Conservation (phyloP, 106 monocot genomes). For the Phalaenopsis aphrodite region DNA sequence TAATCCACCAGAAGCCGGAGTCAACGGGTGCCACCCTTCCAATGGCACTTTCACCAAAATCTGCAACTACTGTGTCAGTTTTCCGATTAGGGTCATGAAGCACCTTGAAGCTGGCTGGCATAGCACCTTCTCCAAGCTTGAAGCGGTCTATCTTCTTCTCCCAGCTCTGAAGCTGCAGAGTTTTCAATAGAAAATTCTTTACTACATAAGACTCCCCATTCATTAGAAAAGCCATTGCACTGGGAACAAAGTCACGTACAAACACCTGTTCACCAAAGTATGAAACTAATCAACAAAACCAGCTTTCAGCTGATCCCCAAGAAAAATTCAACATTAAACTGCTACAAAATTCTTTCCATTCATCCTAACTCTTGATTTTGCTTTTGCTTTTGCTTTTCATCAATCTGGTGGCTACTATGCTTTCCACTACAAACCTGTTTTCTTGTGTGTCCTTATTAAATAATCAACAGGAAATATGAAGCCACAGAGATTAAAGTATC, state of each 20-base stretch:
- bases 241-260: constrained; percentile 37
- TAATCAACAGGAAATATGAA: too few species aligned
- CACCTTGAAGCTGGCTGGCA: constrained; percentile 41
- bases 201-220: constrained; percentile 24
- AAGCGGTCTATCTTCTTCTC: constrained; percentile 31
- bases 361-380: too few species aligned
- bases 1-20: constrained; percentile 44
- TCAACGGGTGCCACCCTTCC: constrained; percentile 31
- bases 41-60: constrained; percentile 35
- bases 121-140: constrained; percentile 33
- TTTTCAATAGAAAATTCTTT: constrained; percentile 31
- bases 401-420: too few species aligned
- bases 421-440: too few species aligned
- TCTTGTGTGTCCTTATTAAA: too few species aligned
- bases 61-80: constrained; percentile 22
- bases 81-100: constrained; percentile 19
- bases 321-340: too few species aligned
- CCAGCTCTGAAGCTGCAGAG: constrained; percentile 23
- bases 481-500: too few species aligned
- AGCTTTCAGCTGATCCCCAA: too few species aligned
- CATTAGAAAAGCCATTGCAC: constrained; percentile 33
- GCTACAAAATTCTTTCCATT: too few species aligned
- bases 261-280: constrained; percentile 15
- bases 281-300: too few species aligned
- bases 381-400: too few species aligned